Conservation (phyloP, 768 basidiomycete genomes). For the Podaxis sp. region DNA sequence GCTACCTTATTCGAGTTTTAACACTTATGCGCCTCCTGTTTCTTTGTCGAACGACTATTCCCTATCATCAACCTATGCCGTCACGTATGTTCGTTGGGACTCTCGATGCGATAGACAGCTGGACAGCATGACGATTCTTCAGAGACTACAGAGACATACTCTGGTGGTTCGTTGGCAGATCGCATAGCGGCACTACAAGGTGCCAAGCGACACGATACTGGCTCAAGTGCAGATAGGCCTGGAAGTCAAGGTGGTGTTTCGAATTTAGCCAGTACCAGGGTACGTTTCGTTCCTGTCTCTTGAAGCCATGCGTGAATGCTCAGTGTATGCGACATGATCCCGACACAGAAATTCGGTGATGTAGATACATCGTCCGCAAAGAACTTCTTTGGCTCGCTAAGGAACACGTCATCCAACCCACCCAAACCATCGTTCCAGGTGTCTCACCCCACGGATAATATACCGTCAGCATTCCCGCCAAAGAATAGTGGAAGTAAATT, state of each 20-base stretch:
- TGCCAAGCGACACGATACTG: slow-evolving; percentile 5
- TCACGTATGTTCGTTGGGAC: not conserved
- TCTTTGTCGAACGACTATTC: not conserved
- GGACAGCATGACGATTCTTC: slow-evolving; percentile 4
- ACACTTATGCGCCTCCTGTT: not conserved
- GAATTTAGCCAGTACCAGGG: slow-evolving; percentile 1
- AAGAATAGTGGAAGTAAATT: slow-evolving; percentile 40
- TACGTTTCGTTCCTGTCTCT: not conserved
- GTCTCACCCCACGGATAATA: slow-evolving; percentile 6
- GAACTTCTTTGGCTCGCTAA: slow-evolving; percentile 47
- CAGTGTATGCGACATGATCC: not conserved
- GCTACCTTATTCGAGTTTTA: not conserved
- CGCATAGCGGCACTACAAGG: slow-evolving; percentile 18
- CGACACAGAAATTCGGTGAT: slow-evolving; percentile 57
- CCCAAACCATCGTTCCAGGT: slow-evolving; percentile 1
- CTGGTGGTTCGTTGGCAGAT: slow-evolving; percentile 15
- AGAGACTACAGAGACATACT: not conserved
- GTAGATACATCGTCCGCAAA: slow-evolving; percentile 54
- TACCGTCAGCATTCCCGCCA: slow-evolving; percentile 39
- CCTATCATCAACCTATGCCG: not conserved
- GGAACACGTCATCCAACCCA: slow-evolving; percentile 22
- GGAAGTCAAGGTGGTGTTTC: slow-evolving; percentile 9
- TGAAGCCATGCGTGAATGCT: not conserved
- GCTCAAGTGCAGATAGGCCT: slow-evolving; percentile 20
- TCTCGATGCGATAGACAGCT: slow-evolving; percentile 1